phyloP scores from a whole-genome alignment of 1,284 basidiomycete genomes.

The Fomitopsis schrenkii region DNA sequence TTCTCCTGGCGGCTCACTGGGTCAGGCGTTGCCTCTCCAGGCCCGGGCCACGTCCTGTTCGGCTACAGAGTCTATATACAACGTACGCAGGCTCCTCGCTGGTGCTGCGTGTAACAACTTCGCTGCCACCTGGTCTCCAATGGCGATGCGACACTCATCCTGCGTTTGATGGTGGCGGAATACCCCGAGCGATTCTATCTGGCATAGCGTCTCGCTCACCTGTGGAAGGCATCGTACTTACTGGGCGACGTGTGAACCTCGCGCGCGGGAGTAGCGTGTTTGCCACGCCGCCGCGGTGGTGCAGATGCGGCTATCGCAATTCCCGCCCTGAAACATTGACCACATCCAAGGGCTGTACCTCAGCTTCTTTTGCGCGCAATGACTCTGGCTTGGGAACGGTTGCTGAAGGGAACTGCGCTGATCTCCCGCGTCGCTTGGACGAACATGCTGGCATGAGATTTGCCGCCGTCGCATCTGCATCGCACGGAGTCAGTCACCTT shows the following conservation, averaged over 20 bases:
- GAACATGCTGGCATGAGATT: background rate
- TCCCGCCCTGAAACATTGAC: constrained; percentile 5
- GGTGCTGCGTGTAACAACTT: constrained; percentile 3
- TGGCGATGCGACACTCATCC: background rate
- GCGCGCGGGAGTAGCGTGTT: constrained; percentile 1
- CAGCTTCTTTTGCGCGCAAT: background rate
- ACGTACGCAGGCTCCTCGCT: background rate
- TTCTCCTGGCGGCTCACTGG: background rate
- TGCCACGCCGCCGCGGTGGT: constrained; percentile 4
- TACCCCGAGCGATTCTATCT: background rate
- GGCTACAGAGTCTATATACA: background rate
- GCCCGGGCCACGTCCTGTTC: background rate
- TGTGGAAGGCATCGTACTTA: background rate
- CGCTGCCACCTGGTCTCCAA: background rate
- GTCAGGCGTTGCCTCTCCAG: background rate
- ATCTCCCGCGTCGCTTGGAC: background rate
- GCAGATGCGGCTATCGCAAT: background rate
- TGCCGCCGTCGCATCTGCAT: background rate
- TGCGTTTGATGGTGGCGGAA: background rate
- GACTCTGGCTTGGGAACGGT: constrained; percentile 1
- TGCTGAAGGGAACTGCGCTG: constrained; percentile 2
- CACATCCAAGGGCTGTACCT: background rate
- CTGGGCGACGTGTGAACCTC: background rate
- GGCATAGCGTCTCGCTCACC: background rate
- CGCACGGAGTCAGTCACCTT: background rate